Base-by-base conservation (phyloP, 129 eudicot species). In the Centella asiatica region DNA sequence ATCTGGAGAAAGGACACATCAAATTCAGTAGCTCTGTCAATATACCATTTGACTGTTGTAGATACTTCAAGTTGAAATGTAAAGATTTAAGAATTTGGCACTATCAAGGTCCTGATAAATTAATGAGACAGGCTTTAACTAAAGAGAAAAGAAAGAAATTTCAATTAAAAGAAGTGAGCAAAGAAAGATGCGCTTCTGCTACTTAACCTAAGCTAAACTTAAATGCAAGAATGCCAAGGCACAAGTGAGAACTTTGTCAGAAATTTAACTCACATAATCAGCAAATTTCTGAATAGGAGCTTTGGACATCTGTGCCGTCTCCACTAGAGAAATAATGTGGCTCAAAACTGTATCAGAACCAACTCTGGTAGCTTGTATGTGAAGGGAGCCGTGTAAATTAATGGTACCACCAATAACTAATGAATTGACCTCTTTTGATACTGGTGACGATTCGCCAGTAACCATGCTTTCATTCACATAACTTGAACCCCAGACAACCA, bases 271-370 rank as follows among this genome's bases (percentile, higher is more conserved):
- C 71, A 87, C 99, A 78, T 64, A 82, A 65, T 93, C 99, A 36
- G 99, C 95, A 28, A 82, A 93, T 71, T 93, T 85, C 80, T 87
- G 96, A 64, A 93, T 93, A 18, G 99, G 99, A 67, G 96, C 96
- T 78, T 93, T 93, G 6, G 96, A 88, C 99, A 93, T 93, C 72
- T 93, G 99, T 60, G 99, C 99, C 1, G 95, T 80, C 90, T 93
- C 99, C 25, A 87, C 99, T 63, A 93, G 75, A 65, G 88, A 80
- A 56, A 88, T 93, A 45, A 93, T 93, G 75, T 93, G 96, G 77
- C 95, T 93, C 89, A 93, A 76, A 70, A 93, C 92, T 3, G 99
- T 85, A 53, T 85, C 80, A 11, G 99, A 84, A 40, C 96, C 95
- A 28, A 87, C 88, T 88, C 85, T 88, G 22, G 84, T 93, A 58